Percentiles rank a stretch among this genome's conserved stretches.
Evolutionary conservation across 2,329 filamentous ascomycete genomes (phyloP).

Genomic region (Chalaropsis ovoidea): DNA sequence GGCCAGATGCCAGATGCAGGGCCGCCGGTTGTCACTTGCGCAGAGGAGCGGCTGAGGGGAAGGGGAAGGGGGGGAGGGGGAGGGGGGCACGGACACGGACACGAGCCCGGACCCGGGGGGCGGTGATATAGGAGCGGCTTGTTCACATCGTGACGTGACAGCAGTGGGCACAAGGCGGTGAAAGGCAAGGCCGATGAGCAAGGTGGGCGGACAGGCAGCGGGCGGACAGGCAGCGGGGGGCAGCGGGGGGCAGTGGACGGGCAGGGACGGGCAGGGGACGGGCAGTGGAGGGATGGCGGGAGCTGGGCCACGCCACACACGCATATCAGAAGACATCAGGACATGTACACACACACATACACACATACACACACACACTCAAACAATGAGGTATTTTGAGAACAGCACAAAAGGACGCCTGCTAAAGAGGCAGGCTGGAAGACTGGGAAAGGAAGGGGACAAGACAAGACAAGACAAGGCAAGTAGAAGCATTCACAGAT

Average conservation of each 20-base stretch:
- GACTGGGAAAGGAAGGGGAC: neutral
- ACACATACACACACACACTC: neutral
- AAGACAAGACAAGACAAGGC: neutral
- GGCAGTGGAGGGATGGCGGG: no score
- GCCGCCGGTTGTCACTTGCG: neutral
- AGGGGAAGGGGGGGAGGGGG: neutral
- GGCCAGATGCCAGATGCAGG: neutral
- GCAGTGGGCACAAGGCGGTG: slow-evolving; percentile 7
- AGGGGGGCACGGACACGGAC: neutral
- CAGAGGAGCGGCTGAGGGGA: neutral
- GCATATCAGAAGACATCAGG: no score
- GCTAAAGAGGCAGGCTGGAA: neutral
- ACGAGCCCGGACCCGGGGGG: neutral
- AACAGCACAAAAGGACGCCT: neutral
- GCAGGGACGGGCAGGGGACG: no score
- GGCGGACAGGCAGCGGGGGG: no score
- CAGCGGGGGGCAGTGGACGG: no score
- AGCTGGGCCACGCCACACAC: no score
- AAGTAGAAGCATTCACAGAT: neutral
- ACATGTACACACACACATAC: neutral
- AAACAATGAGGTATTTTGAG: neutral
- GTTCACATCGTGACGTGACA: slow-evolving; percentile 10
- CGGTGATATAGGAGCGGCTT: slow-evolving; percentile 4
- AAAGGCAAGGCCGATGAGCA: neutral
- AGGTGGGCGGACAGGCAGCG: neutral